A percentile compares a stretch with the other conserved stretches of the same genome.
These are phyloP conservation scores for Angomonas deanei DNA, from an alignment of 208 protist genomes.

Conservation along the genomic window DNA sequence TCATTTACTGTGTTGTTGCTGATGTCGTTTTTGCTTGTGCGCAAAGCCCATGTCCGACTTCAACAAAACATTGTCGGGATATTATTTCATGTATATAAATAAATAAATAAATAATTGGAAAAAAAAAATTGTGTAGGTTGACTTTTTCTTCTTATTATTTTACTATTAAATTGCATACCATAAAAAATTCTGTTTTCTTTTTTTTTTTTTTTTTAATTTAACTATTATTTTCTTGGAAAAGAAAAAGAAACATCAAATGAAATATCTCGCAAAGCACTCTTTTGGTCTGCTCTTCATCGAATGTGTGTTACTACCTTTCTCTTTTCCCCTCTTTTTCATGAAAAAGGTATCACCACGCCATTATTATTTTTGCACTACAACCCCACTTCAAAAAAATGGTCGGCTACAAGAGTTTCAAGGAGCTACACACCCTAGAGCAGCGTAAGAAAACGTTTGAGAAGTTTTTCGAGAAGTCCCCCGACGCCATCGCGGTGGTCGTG, in stretches of 20 bases:
- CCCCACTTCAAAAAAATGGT: neutral
- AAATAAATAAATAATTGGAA: neutral
- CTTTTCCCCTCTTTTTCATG: neutral
- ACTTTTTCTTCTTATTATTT: constrained; percentile 3
- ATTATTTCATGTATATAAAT: neutral
- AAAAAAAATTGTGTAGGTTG: neutral
- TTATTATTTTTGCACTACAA: neutral
- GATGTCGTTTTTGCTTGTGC: too few species aligned
- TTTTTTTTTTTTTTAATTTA: constrained; percentile 4
- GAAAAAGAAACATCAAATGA: neutral
- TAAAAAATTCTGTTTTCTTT: neutral
- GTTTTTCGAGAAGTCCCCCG: constrained; percentile 68
- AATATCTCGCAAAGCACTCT: neutral
- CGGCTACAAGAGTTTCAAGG: constrained; percentile 33
- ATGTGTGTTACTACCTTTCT: neutral
- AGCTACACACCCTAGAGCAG: constrained; percentile 62
- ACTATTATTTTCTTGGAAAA: neutral
- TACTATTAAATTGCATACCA: too few species aligned
- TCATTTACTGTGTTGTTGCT: constrained; percentile 1
- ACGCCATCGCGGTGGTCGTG: constrained; percentile 83
- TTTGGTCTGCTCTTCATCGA: too few species aligned
- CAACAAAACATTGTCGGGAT: too few species aligned
- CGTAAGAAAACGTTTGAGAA: constrained; percentile 58
- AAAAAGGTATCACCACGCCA: neutral
- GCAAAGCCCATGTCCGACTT: too few species aligned